Evolutionary conservation across 495 filamentous ascomycete genomes (phyloP).

Genomic region (Aspergillus incahuasiensis): DNA sequence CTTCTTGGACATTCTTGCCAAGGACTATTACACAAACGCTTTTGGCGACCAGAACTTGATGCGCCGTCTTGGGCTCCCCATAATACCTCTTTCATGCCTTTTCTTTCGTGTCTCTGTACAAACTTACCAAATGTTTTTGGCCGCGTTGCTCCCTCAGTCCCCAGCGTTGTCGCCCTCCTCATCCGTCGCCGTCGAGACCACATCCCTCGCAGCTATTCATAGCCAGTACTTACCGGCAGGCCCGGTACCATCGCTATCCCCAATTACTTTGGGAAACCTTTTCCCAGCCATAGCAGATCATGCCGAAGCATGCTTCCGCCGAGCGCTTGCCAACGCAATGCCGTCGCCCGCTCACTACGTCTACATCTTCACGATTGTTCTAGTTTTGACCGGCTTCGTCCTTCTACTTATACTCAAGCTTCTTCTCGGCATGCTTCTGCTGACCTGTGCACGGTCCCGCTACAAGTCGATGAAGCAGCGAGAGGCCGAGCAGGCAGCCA

Average conservation of each 20-base stretch:
- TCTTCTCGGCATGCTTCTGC: constrained; percentile 74
- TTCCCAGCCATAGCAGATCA: constrained; percentile 35
- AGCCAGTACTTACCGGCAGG: constrained; percentile 36
- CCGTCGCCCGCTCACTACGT: constrained; percentile 42
- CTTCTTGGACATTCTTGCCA: constrained; percentile 88
- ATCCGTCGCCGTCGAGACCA: constrained; percentile 62
- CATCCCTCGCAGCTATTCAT: constrained; percentile 58
- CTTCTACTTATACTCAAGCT: constrained; percentile 75
- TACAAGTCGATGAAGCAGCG: constrained; percentile 75
- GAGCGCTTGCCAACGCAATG: constrained; percentile 40
- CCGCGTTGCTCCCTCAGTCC: constrained; percentile 71
- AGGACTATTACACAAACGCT: constrained; percentile 97
- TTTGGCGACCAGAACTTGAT: constrained; percentile 88
- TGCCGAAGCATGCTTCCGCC: constrained; percentile 33
- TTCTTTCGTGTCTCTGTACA: constrained; percentile 94
- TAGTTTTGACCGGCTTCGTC: constrained; percentile 75
- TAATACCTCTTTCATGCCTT: constrained; percentile 88
- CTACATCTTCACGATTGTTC: constrained; percentile 59
- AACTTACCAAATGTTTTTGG: constrained; percentile 97
- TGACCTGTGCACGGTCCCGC: constrained; percentile 67
- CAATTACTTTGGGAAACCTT: constrained; percentile 35
- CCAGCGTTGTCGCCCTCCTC: constrained; percentile 71
- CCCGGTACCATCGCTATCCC: constrained; percentile 27
- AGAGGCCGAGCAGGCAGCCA: constrained; percentile 48
- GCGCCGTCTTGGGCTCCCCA: constrained; percentile 82